Evolutionary conservation across 192 early-diverging fungal species (phyloP).

Genomic region (Umbelopsis vinacea): DNA sequence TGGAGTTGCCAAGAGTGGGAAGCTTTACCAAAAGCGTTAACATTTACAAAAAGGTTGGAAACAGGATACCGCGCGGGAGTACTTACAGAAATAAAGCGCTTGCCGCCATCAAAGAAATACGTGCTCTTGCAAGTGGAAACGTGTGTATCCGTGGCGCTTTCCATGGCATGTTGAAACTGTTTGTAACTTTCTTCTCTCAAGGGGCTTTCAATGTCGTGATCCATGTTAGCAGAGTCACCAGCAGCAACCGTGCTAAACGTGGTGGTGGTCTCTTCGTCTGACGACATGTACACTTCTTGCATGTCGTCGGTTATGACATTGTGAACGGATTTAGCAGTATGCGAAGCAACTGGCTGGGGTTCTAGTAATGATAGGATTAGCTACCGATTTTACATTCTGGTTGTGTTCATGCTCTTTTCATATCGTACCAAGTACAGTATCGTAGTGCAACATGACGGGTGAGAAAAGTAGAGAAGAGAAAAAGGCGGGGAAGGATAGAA

Average conservation of each 20-base stretch:
- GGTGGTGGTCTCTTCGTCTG: conserved; percentile 21
- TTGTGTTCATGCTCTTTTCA: neutral
- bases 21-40: conserved; percentile 29
- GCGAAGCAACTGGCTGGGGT: neutral
- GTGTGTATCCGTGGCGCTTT: conserved; percentile 23
- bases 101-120: conserved; percentile 44
- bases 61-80: neutral
- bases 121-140: conserved; percentile 38
- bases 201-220: neutral
- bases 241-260: neutral
- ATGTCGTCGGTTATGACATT: conserved; percentile 3
- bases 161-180: conserved; percentile 22
- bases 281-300: conserved; percentile 18
- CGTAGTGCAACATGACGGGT: neutral
- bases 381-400: neutral
- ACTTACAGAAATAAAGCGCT: conserved; percentile 46
- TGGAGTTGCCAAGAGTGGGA: conserved; percentile 39
- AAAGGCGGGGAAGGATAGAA: neutral
- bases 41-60: neutral
- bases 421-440: conserved; percentile 8
- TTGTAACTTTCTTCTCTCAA: conserved; percentile 3
- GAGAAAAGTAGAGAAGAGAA: neutral
- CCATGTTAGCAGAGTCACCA: neutral
- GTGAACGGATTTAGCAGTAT: neutral
- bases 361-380: conserved; percentile 1